These are phyloP conservation scores for Paramyrothecium sp. DNA, from an alignment of 2,329 filamentous ascomycete genomes.

Conservation along the genomic window DNA sequence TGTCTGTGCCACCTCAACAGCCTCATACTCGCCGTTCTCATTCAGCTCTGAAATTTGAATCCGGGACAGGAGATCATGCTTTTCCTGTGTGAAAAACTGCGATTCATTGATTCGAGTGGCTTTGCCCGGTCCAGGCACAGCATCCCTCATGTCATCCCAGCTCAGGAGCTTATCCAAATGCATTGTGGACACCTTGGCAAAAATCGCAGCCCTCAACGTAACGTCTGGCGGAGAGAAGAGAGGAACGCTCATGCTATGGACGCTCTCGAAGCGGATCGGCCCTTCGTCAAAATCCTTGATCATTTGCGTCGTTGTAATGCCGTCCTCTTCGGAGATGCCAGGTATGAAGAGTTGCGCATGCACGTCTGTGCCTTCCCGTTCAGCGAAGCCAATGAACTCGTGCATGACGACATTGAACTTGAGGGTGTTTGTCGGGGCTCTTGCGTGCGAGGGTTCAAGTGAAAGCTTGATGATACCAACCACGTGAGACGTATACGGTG, in stretches of 20 bases:
- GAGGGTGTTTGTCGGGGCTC: slow-evolving; percentile 85
- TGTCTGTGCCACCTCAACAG: slow-evolving; percentile 88
- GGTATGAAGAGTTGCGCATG: slow-evolving; percentile 97
- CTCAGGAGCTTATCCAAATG: slow-evolving; percentile 96
- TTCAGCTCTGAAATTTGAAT: slow-evolving; percentile 89
- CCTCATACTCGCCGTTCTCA: slow-evolving; percentile 85
- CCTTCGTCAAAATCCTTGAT: slow-evolving; percentile 92
- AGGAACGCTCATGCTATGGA: slow-evolving; percentile 95
- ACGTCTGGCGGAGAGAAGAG: slow-evolving; percentile 69
- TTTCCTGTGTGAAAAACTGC: slow-evolving; percentile 90
- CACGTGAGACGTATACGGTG: slow-evolving; percentile 86
- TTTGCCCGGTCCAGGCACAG: slow-evolving; percentile 56
- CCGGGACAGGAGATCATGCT: slow-evolving; percentile 86
- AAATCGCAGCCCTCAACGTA: slow-evolving; percentile 82
- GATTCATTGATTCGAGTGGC: slow-evolving; percentile 79
- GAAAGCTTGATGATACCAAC: slow-evolving; percentile 89
- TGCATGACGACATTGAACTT: slow-evolving; percentile 99
- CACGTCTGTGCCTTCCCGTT: slow-evolving; percentile 91
- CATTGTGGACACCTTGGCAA: slow-evolving; percentile 87
- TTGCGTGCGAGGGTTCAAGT: slow-evolving; percentile 87
- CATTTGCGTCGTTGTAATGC: slow-evolving; percentile 93
- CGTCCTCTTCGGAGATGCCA: slow-evolving; percentile 83
- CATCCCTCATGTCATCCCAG: slow-evolving; percentile 98
- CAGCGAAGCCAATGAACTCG: slow-evolving; percentile 89
- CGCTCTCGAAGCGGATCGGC: slow-evolving; percentile 90